These are phyloP conservation scores for Aspergillus mulundensis DNA, from an alignment of 495 filamentous ascomycete genomes.

Conservation along the genomic window DNA sequence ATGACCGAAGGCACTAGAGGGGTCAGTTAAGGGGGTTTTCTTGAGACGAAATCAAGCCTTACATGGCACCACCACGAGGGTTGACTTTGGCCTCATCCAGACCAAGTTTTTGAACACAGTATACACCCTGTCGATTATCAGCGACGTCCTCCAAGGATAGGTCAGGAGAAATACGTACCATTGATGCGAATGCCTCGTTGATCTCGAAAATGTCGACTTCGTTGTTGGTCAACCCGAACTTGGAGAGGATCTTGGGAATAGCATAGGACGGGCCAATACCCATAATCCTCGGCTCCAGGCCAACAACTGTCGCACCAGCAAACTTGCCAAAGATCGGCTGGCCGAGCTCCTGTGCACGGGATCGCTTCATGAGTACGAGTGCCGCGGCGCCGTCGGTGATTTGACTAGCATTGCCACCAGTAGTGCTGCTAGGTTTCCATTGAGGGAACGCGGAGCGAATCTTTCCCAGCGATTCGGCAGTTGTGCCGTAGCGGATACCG, in stretches of 20 bases:
- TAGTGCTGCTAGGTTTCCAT: constrained; percentile 78
- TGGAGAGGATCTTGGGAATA: constrained; percentile 85
- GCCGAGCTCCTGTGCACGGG: constrained; percentile 72
- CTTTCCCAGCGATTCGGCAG: constrained; percentile 72
- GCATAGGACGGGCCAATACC: constrained; percentile 90
- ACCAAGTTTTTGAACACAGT: constrained; percentile 73
- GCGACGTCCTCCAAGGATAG: neutral
- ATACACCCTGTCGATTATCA: constrained; percentile 54
- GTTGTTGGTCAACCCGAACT: constrained; percentile 69
- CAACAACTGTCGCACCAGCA: constrained; percentile 80
- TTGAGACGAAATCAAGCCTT: constrained; percentile 16
- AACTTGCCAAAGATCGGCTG: constrained; percentile 92
- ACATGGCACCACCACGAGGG: constrained; percentile 74
- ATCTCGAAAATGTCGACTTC: constrained; percentile 90
- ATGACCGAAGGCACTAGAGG: constrained; percentile 64
- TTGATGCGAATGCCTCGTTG: constrained; percentile 95
- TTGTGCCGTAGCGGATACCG: constrained; percentile 86
- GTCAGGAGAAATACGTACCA: constrained; percentile 51
- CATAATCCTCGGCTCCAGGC: constrained; percentile 90
- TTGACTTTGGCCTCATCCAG: constrained; percentile 86
- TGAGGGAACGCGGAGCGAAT: constrained; percentile 85
- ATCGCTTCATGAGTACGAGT: constrained; percentile 88
- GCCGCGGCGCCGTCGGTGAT: constrained; percentile 94
- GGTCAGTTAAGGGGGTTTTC: constrained; percentile 5
- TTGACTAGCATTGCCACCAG: constrained; percentile 89